Evolutionary conservation across 169 alveolate species (phyloP).

Genomic region (Cryptosporidium meleagridis): DNA sequence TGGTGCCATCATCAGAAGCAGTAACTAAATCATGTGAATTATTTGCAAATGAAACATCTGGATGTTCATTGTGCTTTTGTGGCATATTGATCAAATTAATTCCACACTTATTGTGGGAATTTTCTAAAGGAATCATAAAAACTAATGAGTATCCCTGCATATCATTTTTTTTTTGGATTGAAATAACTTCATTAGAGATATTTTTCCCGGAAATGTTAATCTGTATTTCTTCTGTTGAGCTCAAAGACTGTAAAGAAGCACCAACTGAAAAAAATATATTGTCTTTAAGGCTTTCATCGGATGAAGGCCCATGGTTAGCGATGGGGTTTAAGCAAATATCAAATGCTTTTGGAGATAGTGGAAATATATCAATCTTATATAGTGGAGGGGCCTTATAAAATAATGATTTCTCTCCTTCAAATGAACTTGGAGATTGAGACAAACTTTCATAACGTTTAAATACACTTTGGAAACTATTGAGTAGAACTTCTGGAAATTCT

Average conservation of each 20-base stretch:
- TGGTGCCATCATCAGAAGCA: conserved; percentile 82
- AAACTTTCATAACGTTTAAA: background rate
- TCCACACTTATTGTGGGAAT: background rate
- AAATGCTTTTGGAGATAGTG: conserved; percentile 67
- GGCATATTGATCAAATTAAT: conserved; percentile 42
- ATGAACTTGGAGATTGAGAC: background rate
- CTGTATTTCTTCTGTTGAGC: conserved; percentile 40
- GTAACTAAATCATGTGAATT: conserved; percentile 78
- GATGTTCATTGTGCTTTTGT: conserved; percentile 75
- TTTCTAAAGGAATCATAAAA: conserved; percentile 22
- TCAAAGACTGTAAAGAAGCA: conserved; percentile 29
- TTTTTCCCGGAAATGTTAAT: conserved; percentile 14
- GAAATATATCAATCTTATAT: conserved; percentile 51
- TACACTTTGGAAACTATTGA: conserved; percentile 2
- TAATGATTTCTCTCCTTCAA: conserved; percentile 4
- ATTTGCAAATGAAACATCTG: conserved; percentile 83
- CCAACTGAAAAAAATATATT: conserved; percentile 45
- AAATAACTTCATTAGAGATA: background rate
- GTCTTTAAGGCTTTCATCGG: background rate
- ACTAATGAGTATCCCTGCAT: conserved; percentile 39
- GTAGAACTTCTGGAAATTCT: background rate
- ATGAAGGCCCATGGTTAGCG: conserved; percentile 1
- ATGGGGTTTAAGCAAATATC: conserved; percentile 56
- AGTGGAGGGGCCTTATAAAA: conserved; percentile 49
- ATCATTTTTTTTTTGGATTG: background rate